Percentiles rank a stretch among this genome's conserved stretches.
These are phyloP conservation scores for Lasiodiplodia theobromae DNA, from an alignment of 2,329 filamentous ascomycete genomes.

Conservation along the genomic window DNA sequence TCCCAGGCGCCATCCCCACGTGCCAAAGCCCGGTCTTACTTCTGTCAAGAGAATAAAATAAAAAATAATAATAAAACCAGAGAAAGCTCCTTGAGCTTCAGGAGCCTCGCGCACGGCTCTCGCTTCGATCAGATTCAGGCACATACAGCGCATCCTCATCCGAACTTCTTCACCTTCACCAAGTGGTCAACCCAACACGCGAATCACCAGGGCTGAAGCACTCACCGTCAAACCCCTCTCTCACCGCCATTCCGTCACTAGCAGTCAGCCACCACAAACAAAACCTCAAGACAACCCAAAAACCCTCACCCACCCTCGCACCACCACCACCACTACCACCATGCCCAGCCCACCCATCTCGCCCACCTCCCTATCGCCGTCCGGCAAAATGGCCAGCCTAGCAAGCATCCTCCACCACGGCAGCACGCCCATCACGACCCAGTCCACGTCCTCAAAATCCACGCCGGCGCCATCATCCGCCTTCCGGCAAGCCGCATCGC, in stretches of 20 bases:
- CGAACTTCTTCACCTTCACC: neutral
- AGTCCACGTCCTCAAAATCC: constrained; percentile 7
- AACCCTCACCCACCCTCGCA: neutral
- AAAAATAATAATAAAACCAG: neutral
- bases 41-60: neutral
- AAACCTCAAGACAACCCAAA: neutral
- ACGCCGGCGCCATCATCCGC: constrained; percentile 5
- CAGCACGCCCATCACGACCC: neutral
- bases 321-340: neutral
- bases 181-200: neutral
- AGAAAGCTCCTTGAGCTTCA: neutral
- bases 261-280: neutral
- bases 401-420: constrained; percentile 15
- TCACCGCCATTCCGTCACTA: constrained; percentile 12
- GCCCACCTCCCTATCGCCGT: constrained; percentile 19
- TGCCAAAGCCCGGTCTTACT: constrained; percentile 8
- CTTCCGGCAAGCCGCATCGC: neutral
- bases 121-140: neutral
- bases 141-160: neutral
- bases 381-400: constrained; percentile 19
- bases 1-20: neutral
- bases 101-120: constrained; percentile 6
- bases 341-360: constrained; percentile 26
- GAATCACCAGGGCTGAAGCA: neutral
- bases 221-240: constrained; percentile 7